These are phyloP conservation scores for Metschnikowia kunwiensis DNA, from an alignment of 805 yeast genomes.

Conservation along the genomic window DNA sequence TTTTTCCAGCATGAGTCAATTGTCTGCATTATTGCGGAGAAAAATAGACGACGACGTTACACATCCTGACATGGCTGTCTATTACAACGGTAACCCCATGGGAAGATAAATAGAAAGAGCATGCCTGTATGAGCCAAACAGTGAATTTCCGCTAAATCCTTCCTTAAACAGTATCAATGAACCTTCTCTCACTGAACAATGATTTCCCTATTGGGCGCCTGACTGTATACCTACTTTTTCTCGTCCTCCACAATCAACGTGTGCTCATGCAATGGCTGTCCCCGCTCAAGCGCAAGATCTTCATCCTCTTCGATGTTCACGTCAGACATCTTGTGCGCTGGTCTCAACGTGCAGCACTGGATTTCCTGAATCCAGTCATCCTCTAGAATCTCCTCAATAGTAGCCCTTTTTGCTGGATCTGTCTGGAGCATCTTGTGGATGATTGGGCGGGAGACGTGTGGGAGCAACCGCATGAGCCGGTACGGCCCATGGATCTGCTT, in stretches of 20 bases:
- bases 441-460: conserved; percentile 80
- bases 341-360: conserved; percentile 52
- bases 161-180: too few relatives aligned
- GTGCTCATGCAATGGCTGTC: conserved; percentile 40
- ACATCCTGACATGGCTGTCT: too few relatives aligned
- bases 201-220: too few relatives aligned
- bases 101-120: too few relatives aligned
- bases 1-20: too few relatives aligned
- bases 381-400: conserved; percentile 58
- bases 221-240: not conserved
- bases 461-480: conserved; percentile 72
- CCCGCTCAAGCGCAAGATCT: conserved; percentile 32
- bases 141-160: too few relatives aligned
- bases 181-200: too few relatives aligned
- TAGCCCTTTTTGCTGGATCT: conserved; percentile 61
- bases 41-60: too few relatives aligned
- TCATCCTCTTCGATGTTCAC: conserved; percentile 37
- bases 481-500: conserved; percentile 79
- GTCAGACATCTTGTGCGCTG: conserved; percentile 21
- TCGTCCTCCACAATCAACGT: conserved; percentile 29
- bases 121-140: too few relatives aligned
- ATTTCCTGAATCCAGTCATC: conserved; percentile 74
- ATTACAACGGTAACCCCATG: too few relatives aligned
- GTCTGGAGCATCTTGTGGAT: conserved; percentile 62
- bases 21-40: too few relatives aligned